Evolutionary conservation across 139 green algal genomes (phyloP).

Genomic region (Microglena sp.): DNA sequence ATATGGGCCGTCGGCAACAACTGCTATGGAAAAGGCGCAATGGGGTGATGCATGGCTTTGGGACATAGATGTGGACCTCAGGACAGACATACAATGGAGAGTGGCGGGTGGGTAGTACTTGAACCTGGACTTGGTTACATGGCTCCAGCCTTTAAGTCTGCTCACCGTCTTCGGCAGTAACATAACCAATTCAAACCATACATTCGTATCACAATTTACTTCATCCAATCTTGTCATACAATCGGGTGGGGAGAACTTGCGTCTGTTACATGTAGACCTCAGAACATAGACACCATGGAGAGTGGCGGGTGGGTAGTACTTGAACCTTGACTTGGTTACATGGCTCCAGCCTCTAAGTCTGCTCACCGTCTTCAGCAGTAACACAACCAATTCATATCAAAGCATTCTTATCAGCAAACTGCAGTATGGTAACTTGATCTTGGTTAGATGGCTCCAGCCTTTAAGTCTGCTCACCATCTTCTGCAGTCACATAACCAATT

Average conservation of each 20-base stretch:
- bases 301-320: slow-evolving; percentile 59
- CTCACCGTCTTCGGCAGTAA: too few relatives aligned
- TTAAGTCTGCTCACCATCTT: too few relatives aligned
- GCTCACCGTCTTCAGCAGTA: too few relatives aligned
- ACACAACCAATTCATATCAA: too few relatives aligned
- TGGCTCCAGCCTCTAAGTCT: too few relatives aligned
- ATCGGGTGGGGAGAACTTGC: slow-evolving; percentile 75
- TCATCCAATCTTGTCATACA: slow-evolving; percentile 79
- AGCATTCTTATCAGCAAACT: too few relatives aligned
- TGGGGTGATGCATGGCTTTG: slow-evolving; percentile 80
- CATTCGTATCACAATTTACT: slow-evolving; percentile 45
- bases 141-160: slow-evolving; percentile 10
- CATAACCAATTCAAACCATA: too few relatives aligned
- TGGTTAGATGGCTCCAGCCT: too few relatives aligned
- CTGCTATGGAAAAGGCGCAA: slow-evolving; percentile 80
- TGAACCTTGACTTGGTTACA: too few relatives aligned
- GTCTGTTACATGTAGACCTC: slow-evolving; percentile 80
- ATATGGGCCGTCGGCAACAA: slow-evolving; percentile 55
- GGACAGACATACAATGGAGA: slow-evolving; percentile 86
- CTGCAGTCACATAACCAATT: too few relatives aligned
- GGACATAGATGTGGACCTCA: slow-evolving; percentile 78
- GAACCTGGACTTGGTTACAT: slow-evolving; percentile 34
- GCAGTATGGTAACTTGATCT: too few relatives aligned
- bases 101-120: slow-evolving; percentile 49
- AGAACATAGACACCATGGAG: slow-evolving; percentile 81